Conservation (phyloP, 805 yeast genomes). For the Yamadazyma sp. region DNA sequence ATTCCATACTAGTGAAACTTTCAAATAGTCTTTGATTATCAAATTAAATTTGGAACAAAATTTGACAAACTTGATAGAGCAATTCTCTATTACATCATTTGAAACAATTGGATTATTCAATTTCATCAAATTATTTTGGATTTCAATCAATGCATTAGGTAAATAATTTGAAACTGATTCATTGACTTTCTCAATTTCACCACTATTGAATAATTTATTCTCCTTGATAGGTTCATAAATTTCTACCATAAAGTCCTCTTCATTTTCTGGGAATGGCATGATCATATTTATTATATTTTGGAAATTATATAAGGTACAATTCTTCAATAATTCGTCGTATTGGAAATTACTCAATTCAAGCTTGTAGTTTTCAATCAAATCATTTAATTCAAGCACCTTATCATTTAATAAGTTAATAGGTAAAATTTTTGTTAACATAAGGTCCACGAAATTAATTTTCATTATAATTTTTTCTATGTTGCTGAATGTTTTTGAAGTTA, state of each 20-base stretch:
- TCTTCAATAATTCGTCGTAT: slow-evolving; percentile 44
- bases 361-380: slow-evolving; percentile 32
- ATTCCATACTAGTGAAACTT: slow-evolving; percentile 47
- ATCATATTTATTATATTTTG: slow-evolving; percentile 69
- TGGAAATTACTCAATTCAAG: slow-evolving; percentile 42
- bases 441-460: slow-evolving; percentile 58
- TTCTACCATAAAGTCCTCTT: slow-evolving; percentile 45
- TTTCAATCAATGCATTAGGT: slow-evolving; percentile 60
- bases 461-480: slow-evolving; percentile 41
- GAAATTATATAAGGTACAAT: slow-evolving; percentile 55
- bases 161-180: slow-evolving; percentile 47
- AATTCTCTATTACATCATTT: slow-evolving; percentile 49
- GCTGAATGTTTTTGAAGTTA: slow-evolving; percentile 23
- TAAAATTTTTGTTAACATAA: slow-evolving; percentile 52
- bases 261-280: slow-evolving; percentile 48
- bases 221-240: slow-evolving; percentile 65
- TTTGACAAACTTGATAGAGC: slow-evolving; percentile 48
- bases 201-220: slow-evolving; percentile 51
- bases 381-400: slow-evolving; percentile 34
- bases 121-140: slow-evolving; percentile 52
- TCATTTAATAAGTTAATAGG: slow-evolving; percentile 39
- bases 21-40: slow-evolving; percentile 37
- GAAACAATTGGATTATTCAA: slow-evolving; percentile 63
- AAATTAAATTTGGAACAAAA: slow-evolving; percentile 41
- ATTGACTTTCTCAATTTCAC: slow-evolving; percentile 43